Base-by-base conservation (phyloP, 164 flowering plant species). In the Euptelea pleiosperma region DNA sequence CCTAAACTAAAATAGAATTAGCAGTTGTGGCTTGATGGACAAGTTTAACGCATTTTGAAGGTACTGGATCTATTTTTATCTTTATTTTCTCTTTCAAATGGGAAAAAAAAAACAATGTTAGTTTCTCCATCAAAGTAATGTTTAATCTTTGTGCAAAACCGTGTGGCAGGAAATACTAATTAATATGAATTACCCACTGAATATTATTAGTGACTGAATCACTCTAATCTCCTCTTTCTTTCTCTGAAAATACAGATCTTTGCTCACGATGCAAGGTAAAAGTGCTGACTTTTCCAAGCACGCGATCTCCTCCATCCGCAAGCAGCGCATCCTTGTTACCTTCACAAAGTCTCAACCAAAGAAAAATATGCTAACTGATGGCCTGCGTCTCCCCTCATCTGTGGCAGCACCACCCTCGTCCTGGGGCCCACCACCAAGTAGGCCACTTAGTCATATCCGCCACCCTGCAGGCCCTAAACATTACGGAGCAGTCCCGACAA, bases 221-320 rank as follows among this genome's bases (percentile, higher is more conserved):
- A n/a, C n/a, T n/a, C n/a, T n/a, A n/a, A n/a, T n/a, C n/a, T n/a
- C n/a, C n/a, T n/a, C 24, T 36, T 63, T 58, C 3, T 41, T 15
- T 21, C 31, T 36, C 8, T 46, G 40, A 40, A 34, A 48, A 47
- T 62, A 44, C 84, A 91, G 96, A 55, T 84, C 93, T 47, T 73
- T 86, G 57, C 83, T 91, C 44, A 61, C 70, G 42, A 68, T 88
- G 79, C 77, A 91, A 82, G 96, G 96, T 46, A 88, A 69, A 65
- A 86, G 87, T 22, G 63, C 93, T 35, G 96, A 91, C 60, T 61
- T 84, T 45, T 79, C 91, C 6, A 82, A 72, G 52, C 86, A 82
- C 65, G 96, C 97, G 22, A 77, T 88, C 48, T 73, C 89, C 15
- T 73, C 88, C 41, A 22, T 71, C 40, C 76, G 83, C 29, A 91